Conservation (phyloP, 2,329 filamentous ascomycete species). For the Waltergamsia citrina region DNA sequence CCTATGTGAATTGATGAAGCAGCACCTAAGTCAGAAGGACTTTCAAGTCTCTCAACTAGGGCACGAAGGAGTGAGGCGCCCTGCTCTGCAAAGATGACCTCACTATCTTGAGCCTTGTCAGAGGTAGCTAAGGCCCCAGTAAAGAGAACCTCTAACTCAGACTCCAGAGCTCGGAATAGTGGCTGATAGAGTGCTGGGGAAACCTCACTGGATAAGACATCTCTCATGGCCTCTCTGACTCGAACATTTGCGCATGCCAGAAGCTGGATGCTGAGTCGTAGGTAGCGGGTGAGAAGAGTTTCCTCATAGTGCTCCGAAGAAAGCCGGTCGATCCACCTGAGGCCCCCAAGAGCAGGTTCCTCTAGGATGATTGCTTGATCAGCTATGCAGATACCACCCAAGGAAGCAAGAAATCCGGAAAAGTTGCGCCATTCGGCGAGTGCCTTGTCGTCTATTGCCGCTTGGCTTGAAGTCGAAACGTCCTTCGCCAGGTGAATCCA, state of each 20-base stretch:
- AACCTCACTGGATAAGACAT: constrained; percentile 56
- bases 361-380: constrained; percentile 47
- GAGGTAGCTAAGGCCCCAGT: constrained; percentile 42
- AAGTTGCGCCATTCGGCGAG: constrained; percentile 60
- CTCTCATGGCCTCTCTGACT: constrained; percentile 57
- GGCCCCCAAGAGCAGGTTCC: constrained; percentile 43
- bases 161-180: constrained; percentile 55
- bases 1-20: constrained; percentile 56
- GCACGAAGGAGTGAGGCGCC: constrained; percentile 53
- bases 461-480: constrained; percentile 41
- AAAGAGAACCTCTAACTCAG: constrained; percentile 54
- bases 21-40: constrained; percentile 50
- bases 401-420: constrained; percentile 57
- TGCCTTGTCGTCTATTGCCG: constrained; percentile 43
- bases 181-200: constrained; percentile 51
- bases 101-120: constrained; percentile 45
- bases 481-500: constrained; percentile 58
- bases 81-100: constrained; percentile 59
- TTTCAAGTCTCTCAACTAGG: constrained; percentile 55
- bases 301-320: constrained; percentile 52
- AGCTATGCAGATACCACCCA: constrained; percentile 56
- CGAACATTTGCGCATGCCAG: constrained; percentile 54
- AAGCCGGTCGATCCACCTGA: constrained; percentile 56
- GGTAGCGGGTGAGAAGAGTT: constrained; percentile 47
- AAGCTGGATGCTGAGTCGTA: constrained; percentile 55